A percentile compares a stretch with the other conserved stretches of the same genome.
Conservation (phyloP, 139 green algal species). For the Diplosphaera chodatii region DNA sequence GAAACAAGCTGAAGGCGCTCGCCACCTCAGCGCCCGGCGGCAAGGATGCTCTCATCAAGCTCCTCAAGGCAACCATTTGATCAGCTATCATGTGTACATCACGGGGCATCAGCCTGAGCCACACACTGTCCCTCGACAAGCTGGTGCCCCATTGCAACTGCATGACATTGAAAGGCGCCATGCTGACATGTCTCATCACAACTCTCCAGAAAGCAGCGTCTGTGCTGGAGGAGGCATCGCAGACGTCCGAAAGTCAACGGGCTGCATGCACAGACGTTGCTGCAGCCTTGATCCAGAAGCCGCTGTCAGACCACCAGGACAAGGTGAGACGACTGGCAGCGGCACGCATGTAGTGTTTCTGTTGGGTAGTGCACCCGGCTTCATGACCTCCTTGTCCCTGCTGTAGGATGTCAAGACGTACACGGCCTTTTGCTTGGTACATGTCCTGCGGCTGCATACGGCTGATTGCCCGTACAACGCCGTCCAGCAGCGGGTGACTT, state of each 20-base stretch:
- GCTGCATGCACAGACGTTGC: slow-evolving; percentile 18
- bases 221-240: slow-evolving; percentile 30
- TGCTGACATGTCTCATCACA: too few relatives aligned
- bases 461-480: slow-evolving; percentile 56
- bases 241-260: slow-evolving; percentile 31
- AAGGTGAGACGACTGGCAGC: too few relatives aligned
- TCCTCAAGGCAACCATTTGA: slow-evolving; percentile 35
- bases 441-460: slow-evolving; percentile 50
- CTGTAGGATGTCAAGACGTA: slow-evolving; percentile 61
- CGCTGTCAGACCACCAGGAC: slow-evolving; percentile 38
- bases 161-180: too few relatives aligned
- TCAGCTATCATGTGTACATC: too few relatives aligned
- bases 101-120: too few relatives aligned
- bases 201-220: slow-evolving; percentile 23
- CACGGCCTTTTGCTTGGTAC: slow-evolving; percentile 31
- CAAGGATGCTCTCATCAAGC: slow-evolving; percentile 45
- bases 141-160: too few relatives aligned
- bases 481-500: slow-evolving; percentile 29
- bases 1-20: slow-evolving; percentile 16
- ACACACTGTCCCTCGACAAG: too few relatives aligned
- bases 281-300: slow-evolving; percentile 17
- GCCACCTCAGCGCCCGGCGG: slow-evolving; percentile 4
- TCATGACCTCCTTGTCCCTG: too few relatives aligned
- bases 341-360: too few relatives aligned
- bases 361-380: too few relatives aligned